Evolutionary conservation across 768 basidiomycete species (phyloP), one percentile per base, ranked within the genome.

Genomic region (Podaxis sp.): DNA sequence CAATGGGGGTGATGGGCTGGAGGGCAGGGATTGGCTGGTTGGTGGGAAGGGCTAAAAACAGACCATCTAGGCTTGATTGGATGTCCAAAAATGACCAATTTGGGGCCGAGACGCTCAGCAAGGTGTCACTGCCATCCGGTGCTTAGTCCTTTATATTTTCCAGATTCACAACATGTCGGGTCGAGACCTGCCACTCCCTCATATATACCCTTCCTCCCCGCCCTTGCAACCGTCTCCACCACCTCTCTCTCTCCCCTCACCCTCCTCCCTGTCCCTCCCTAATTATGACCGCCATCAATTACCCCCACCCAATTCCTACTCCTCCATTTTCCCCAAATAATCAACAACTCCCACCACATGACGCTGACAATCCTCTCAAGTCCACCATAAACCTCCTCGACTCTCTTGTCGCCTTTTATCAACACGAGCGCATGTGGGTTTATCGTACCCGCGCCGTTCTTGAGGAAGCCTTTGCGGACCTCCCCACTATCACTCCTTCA

Each of bases 391-490:
- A 78, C 64, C 79, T 86, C 64, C 83, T 89, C 67, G 83, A 88
- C 65, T 80, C 82, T 27, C 83, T 90, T 55, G 78, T 85, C 44
- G 74, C 79, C 5, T 89, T 86, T 66, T 90, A 90, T 70, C 83
- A 87, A 68, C 81, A 84, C 63, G 86, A 89, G 72, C 84, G 84
- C 40, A 83, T 81, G 74, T 90, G 88, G 87, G 81, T 89, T 5
- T 83, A 85, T 63, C 84, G 84, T 59, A 85, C 85, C 51, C 84
- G 86, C 42, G 82, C 82, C 16, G 75, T 77, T 53, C 80, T 89
- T 64, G 83, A 86, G 71, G 77, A 79, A 47, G 68, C 68, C 4
- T 68, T 71, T 64, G 76, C 61, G 56, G 71, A 67, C 53, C 65
- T 53, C 64, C 67, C 56, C 50, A 44, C 25, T 50, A 62, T 54